These are phyloP conservation scores for Penicillium sp. DNA, from an alignment of 2,329 filamentous ascomycete genomes.

Conservation along the genomic window DNA sequence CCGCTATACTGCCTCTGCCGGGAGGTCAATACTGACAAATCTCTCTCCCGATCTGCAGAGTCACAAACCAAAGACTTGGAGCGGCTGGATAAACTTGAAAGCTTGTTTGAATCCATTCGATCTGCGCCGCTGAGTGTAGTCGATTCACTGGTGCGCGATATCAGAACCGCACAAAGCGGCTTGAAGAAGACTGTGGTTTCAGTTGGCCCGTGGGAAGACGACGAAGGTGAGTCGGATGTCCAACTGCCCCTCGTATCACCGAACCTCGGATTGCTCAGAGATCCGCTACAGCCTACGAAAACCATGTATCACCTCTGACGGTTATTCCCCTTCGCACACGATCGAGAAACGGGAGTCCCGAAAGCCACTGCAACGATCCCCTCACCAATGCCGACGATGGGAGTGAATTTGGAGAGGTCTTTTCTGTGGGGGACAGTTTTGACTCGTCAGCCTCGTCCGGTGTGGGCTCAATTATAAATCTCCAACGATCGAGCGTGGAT, in stretches of 20 bases:
- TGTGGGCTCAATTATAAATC: constrained; percentile 17
- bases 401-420: constrained; percentile 9
- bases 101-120: constrained; percentile 31
- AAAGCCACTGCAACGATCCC: constrained; percentile 14
- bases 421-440: constrained; percentile 19
- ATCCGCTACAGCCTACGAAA: constrained; percentile 14
- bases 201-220: constrained; percentile 21
- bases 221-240: constrained; percentile 16
- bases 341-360: background rate
- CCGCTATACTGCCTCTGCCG: background rate
- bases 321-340: constrained; percentile 8
- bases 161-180: constrained; percentile 21
- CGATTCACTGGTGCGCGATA: constrained; percentile 26
- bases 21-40: background rate
- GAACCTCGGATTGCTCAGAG: background rate
- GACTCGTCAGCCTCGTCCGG: constrained; percentile 21
- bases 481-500: constrained; percentile 26
- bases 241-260: too few relatives aligned
- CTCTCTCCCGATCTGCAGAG: background rate
- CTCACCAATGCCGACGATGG: constrained; percentile 9
- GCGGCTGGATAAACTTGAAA: constrained; percentile 28
- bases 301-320: constrained; percentile 6
- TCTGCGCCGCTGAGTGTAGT: constrained; percentile 28
- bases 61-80: constrained; percentile 16
- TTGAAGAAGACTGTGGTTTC: constrained; percentile 13